Base-by-base conservation (phyloP, 1,139 yeast species). In the Blastobotrys apis region DNA sequence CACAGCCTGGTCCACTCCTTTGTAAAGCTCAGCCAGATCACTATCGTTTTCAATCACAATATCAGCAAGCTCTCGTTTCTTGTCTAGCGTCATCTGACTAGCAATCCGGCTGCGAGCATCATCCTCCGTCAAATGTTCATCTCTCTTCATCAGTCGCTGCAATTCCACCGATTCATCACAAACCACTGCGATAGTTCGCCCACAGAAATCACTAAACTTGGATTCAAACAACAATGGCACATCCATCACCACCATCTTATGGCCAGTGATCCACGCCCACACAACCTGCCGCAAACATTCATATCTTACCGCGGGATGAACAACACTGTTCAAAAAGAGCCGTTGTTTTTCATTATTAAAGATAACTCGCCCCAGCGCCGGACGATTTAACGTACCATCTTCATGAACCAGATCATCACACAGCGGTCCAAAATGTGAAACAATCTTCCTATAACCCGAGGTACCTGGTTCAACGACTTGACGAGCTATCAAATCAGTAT, bases 221-320 rank as follows among this genome's bases (percentile, higher is more conserved):
- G 88, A 75, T 61, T 94, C 98, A 64, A 85, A 92, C 23, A 94
- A 68, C 33, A 94, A 68, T 0, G 99, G 99, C 1, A 92, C 92
- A 58, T 94, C 99, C 47, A 92, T 66, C 0, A 94, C 68, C 12
- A 90, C 88, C 58, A 87, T 56, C 13, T 70, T 63, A 34, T 66
- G 52, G 9, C 79, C 67, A 59, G 63, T 45, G 59, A 77, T 12
- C 71, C 87, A 90, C n/a, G 79, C 78, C 45, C 54, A 50, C 2
- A 83, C 39, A 1, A 87, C 67, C 55, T 76, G 79, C 64, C 73
- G 67, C 5, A 77, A 63, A 57, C 90, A 87, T 47, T 78, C 84
- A 52, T 68, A 69, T 42, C 87, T 76, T 1, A 94, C 92, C 3
- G 90, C 94, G 0, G 97, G 97, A 60, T 94, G 99, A 1, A 90